These are phyloP conservation scores for Avena atlantica DNA, from an alignment of 176 grass and related monocot species.

Conservation along the genomic window DNA sequence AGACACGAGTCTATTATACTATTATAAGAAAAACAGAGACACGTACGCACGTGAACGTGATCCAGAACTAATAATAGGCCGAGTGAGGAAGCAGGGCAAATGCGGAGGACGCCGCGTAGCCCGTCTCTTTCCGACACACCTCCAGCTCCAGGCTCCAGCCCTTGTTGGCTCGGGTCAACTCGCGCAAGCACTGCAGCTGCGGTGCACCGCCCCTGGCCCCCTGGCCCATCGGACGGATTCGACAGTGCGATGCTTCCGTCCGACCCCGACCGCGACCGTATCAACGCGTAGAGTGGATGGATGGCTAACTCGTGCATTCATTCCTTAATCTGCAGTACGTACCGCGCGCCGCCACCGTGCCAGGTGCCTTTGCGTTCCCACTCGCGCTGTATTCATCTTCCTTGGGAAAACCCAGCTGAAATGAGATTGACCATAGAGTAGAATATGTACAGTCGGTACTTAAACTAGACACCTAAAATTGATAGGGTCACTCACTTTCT, in stretches of 20 bases:
- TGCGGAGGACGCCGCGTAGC: background rate
- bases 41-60: background rate
- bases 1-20: background rate
- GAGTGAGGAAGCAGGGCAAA: background rate
- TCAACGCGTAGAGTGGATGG: background rate
- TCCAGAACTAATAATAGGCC: background rate
- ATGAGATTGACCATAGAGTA: too few relatives aligned
- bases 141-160: background rate
- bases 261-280: background rate
- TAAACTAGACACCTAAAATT: too few relatives aligned
- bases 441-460: too few relatives aligned
- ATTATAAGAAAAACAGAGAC: background rate
- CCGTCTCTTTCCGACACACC: conserved; percentile 2
- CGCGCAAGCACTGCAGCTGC: background rate
- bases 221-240: background rate
- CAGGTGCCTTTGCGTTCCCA: too few relatives aligned
- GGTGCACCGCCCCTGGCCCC: background rate
- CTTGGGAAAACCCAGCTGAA: too few relatives aligned
- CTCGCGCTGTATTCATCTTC: too few relatives aligned
- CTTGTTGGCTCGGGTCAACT: background rate
- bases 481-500: too few relatives aligned
- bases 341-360: too few relatives aligned
- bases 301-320: too few relatives aligned
- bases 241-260: background rate
- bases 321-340: too few relatives aligned